Base-by-base conservation (phyloP, 2,329 filamentous ascomycete genomes). In the Aspergillus pseudotamarii region DNA sequence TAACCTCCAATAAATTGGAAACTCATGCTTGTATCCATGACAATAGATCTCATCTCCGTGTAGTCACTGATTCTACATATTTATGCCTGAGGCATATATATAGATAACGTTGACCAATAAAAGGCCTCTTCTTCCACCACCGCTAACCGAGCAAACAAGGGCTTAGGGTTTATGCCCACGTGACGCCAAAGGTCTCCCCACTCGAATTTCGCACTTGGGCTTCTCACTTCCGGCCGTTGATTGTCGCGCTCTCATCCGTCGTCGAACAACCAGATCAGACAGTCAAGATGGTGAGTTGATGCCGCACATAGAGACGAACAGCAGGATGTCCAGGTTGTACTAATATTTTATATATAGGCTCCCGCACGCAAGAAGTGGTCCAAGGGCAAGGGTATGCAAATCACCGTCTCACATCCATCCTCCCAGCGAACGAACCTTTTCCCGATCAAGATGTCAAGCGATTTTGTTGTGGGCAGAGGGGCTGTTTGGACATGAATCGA, bases 311-410 rank as follows among this genome's bases (percentile, higher is more conserved):
- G 23, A 53, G 43, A 48, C 38, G 60, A 51, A 43, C 10, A 56
- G 19, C 4, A 43, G 21, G 14, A 61, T 14, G 23, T 11, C 28
- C 48, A 51, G 43, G 34, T 45, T 45, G 66, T 63, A 46, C 59
- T 69, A 70, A 71, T 58, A 59, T 34, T 45, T 54, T 41, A 64
- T 60, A 57, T 60, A 71, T 63, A 83, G 80, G 81, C 81, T 66
- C 79, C 81, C 72, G 77, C 80, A 81, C 79, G 82, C 78, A 66
- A 84, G 81, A 84, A 84, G 82, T 84, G 82, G 82, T 84, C 82
- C 68, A 84, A 84, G 80, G 82, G 82, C 77, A 84, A 84, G 79
- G 82, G 82, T 84, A 83, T 73, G 80, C 70, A 65, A 72, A 59
- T 70, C 67, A 65, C 61, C 66, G 23, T 60, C 55, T 48, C 59